phyloP scores from a whole-genome alignment of 2,329 filamentous ascomycete species.

The Colletotrichum tropicicola region DNA sequence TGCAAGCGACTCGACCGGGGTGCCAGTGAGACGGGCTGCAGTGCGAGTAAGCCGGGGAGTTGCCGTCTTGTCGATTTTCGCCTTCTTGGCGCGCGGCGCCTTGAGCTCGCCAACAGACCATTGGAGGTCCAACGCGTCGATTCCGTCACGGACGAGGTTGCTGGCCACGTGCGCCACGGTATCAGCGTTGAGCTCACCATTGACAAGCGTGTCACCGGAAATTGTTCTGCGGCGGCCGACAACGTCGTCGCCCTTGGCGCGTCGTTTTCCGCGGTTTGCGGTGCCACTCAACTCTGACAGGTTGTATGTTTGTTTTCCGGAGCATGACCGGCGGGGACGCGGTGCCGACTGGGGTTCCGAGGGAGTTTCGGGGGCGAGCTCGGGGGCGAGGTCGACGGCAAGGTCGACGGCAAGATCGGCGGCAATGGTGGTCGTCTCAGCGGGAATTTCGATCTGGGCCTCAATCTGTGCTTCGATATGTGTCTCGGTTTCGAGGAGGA shows the following conservation, averaged over 20 bases:
- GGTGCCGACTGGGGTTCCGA: constrained; percentile 40
- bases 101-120: constrained; percentile 51
- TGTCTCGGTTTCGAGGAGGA: constrained; percentile 28
- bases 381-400: not conserved
- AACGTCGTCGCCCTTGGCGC: constrained; percentile 59
- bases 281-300: constrained; percentile 70
- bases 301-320: constrained; percentile 72
- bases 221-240: constrained; percentile 55
- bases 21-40: constrained; percentile 54
- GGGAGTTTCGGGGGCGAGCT: constrained; percentile 15
- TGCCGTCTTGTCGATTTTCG: constrained; percentile 43
- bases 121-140: constrained; percentile 57
- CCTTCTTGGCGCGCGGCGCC: constrained; percentile 43
- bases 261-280: constrained; percentile 65
- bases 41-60: constrained; percentile 47
- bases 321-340: constrained; percentile 64
- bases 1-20: constrained; percentile 52
- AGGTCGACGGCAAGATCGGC: constrained; percentile 32
- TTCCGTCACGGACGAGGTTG: constrained; percentile 44
- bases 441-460: constrained; percentile 21
- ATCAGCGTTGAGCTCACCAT: constrained; percentile 33
- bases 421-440: not conserved
- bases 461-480: constrained; percentile 20
- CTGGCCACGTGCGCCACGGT: constrained; percentile 32
- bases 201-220: constrained; percentile 48